Base-by-base conservation (phyloP, 2,329 filamentous ascomycete species). In the Fusarium chlamydosporum region DNA sequence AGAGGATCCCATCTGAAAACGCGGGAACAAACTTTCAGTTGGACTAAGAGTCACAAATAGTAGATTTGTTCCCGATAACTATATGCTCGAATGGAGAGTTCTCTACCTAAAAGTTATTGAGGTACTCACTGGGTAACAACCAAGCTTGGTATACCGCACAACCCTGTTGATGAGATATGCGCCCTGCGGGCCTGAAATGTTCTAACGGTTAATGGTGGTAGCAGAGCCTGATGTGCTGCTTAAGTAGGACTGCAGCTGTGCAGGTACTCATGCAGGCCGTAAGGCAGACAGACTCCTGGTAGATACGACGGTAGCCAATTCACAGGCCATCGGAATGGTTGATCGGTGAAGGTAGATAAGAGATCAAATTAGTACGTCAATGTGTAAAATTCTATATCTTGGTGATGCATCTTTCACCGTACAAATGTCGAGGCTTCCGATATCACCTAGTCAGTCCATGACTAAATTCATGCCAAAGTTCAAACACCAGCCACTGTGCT, bases 201-300 rank as follows among this genome's bases (percentile, higher is more conserved):
- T 23, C 23, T n/a, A 50, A 9, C 48, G 33, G 29, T 43, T 33
- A 37, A 29, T 33, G 16, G 26, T 23, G 9, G 29, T 33, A 15
- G 5, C 18, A 61, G 41, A 46, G 47, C 26, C 40, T 51, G 27
- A 16, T 43, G 35, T 47, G 26, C 33, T 46, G 33, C 38, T 38
- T 31, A 48, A 46, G 26, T 38, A 47, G 40, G 48, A 35, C 23
- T 35, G 34, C 23, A 20, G 10, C n/a, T 40, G 13, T 35, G 34
- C 23, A 20, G 10, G 20, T 40, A 16, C 29, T 34, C n/a, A 23
- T 47, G 40, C 46, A 35, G 26, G 47, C 7, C 16, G 18, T 54
- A 38, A 56, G 52, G 47, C 51, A 62, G 42, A 54, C 27, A 12
- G 20, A 23, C 23, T 23, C 5, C 23, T 6, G 23, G 23, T 23